Evolutionary conservation across 352 stramenopile species (phyloP).

Genomic region (Phytophthora macrochlamydospora): DNA sequence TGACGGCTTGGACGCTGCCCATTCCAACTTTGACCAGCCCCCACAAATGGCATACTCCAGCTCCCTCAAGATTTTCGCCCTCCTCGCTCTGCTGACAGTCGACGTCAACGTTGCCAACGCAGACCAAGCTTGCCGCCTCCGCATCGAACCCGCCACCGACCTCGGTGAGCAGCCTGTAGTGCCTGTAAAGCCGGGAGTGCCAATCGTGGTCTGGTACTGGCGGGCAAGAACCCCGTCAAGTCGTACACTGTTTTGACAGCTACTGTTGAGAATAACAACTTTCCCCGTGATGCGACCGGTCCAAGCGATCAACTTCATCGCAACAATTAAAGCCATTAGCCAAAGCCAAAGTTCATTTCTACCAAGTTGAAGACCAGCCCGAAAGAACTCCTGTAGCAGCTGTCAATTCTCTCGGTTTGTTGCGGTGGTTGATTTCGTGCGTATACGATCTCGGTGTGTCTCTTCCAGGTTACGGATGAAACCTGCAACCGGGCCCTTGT

Average conservation of each 20-base stretch:
- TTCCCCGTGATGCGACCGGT: no score
- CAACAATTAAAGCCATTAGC: no score
- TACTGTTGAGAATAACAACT: no score
- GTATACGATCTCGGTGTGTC: background rate
- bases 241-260: conserved; percentile 1
- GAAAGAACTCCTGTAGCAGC: no score
- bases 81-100: conserved; percentile 6
- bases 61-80: conserved; percentile 6
- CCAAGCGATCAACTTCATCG: no score
- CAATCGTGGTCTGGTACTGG: background rate
- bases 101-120: background rate
- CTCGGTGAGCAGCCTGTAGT: background rate
- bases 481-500: conserved; percentile 9
- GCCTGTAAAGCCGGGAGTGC: no score
- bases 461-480: background rate
- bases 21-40: no score
- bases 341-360: no score
- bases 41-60: conserved; percentile 3
- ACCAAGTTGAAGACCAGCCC: no score
- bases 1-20: no score
- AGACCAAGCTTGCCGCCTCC: background rate
- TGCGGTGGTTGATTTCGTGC: background rate
- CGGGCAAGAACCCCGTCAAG: background rate
- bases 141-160: background rate
- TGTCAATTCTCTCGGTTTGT: no score